phyloP scores from a whole-genome alignment of 257 asterid genomes.

The Sherardia arvensis region DNA sequence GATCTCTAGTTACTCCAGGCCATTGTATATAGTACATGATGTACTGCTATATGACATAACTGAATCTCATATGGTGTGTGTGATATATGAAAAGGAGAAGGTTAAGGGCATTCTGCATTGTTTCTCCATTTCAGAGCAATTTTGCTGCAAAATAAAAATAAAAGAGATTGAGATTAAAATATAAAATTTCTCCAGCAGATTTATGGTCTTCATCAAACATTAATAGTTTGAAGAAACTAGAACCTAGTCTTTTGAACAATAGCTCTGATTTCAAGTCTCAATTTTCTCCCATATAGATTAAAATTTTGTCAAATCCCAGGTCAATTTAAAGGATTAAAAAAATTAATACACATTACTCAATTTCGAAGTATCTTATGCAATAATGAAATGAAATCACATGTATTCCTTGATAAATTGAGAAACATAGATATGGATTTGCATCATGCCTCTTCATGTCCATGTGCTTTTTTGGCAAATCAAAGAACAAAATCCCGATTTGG shows the following conservation, averaged over 20 bases:
- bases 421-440: not conserved
- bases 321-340: too few species aligned
- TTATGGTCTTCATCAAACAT: too few species aligned
- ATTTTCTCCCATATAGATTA: too few species aligned
- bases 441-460: not conserved
- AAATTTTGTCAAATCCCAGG: too few species aligned
- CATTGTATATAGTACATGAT: slow-evolving; percentile 1
- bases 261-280: too few species aligned
- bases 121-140: not conserved
- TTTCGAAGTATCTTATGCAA: too few species aligned
- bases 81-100: not conserved
- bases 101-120: not conserved
- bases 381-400: not conserved
- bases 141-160: not conserved
- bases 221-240: too few species aligned
- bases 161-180: too few species aligned
- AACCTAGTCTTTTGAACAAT: too few species aligned
- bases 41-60: not conserved
- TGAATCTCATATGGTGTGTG: not conserved
- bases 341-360: too few species aligned
- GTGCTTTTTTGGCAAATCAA: not conserved
- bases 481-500: not conserved
- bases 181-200: too few species aligned
- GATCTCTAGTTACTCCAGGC: not conserved
- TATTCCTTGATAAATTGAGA: not conserved